These are phyloP conservation scores for Speleostelium caveatum DNA, from an alignment of 78 protist species.

Conservation along the genomic window DNA sequence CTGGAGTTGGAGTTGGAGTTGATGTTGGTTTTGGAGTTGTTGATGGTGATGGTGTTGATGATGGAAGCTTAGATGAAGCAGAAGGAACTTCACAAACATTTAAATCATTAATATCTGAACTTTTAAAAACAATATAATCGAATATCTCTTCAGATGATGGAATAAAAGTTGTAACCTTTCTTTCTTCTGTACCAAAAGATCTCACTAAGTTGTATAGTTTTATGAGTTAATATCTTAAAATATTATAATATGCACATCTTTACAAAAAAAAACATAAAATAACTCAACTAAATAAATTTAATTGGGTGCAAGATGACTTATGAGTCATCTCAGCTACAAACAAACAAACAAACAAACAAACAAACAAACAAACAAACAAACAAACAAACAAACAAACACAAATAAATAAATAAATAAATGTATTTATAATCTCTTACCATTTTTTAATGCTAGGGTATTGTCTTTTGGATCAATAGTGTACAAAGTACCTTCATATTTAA, in stretches of 20 bases:
- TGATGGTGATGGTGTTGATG: not conserved
- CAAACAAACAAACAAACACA: too few species aligned
- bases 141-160: conserved; percentile 68
- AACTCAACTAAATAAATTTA: not conserved
- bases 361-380: too few species aligned
- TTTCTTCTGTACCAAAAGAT: conserved; percentile 63
- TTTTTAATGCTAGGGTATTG: conserved; percentile 49
- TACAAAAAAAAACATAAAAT: not conserved
- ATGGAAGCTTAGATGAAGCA: not conserved
- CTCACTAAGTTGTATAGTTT: conserved; percentile 1
- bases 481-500: conserved; percentile 57
- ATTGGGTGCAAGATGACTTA: not conserved
- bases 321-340: too few species aligned
- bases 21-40: not conserved
- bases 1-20: not conserved
- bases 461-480: conserved; percentile 68
- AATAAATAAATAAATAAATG: too few species aligned
- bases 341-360: too few species aligned
- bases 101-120: conserved; percentile 60
- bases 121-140: conserved; percentile 68
- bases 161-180: conserved; percentile 14
- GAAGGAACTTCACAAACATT: conserved; percentile 54
- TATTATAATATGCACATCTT: too few species aligned
- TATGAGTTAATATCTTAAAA: not conserved
- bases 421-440: conserved; percentile 31